Base-by-base conservation (phyloP, 139 green algal species). In the Diplosphaera chodatii region DNA sequence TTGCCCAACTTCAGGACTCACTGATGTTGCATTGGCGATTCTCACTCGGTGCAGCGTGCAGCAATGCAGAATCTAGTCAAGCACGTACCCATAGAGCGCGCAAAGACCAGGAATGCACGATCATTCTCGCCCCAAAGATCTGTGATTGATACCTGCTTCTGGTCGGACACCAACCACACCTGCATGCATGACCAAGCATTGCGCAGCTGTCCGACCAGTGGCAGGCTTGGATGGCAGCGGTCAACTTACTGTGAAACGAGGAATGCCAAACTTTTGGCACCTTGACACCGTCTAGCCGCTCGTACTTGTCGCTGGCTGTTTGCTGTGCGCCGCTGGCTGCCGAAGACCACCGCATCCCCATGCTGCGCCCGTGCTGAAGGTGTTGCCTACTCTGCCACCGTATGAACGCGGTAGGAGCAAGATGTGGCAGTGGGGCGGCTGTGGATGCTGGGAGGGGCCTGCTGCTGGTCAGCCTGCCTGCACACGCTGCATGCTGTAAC, bases 71-170 rank as follows among this genome's bases (percentile, higher is more conserved):
- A 56, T 16, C 25, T n/a, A 64, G 25, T 22, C 40, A 55, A 48
- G 1, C 20, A 31, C 22, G 16, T 15, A 25, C 88, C 89, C 73
- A 96, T 91, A 4, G 69, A 85, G 27, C 90, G 80, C 3, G 76
- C 84, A 33, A 91, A 90, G 0, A 77, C 84, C 1, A 95, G 63
- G 1, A 94, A 82, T 2, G 72, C 74, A 13, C 55, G 78, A 27
- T 94, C 87, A 10, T 82, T 25, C 1, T 82, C 69, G 25, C 69
- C 68, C 89, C 89, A 94, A 30, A 91, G 65, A 1, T 32, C 70
- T 1, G 78, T 83, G 1, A 89, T 31, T 41, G 82, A 69, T 2
- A 91, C 62, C 25, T 77, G 18, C 56, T 77, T 67, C 23, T 80
- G 79, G 29, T 82, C 78, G 25, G 70, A 82, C 0, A 81, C 78